phyloP scores from a whole-genome alignment of 306 rosid species.

The Morella rubra region DNA sequence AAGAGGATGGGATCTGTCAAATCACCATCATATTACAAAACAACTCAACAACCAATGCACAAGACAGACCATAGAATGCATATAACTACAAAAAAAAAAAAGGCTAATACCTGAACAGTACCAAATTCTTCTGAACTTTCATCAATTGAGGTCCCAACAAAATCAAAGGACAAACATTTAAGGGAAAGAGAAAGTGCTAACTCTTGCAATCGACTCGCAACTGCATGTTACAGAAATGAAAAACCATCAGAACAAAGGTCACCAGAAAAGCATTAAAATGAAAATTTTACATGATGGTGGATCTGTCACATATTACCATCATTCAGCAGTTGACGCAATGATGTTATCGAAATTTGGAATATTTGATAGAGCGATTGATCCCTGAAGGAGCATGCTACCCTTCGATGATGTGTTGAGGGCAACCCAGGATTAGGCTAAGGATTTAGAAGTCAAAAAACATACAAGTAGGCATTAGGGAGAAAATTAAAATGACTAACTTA shows the following conservation, averaged over 20 bases:
- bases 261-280: conserved; percentile 14
- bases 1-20: conserved; percentile 87
- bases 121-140: conserved; percentile 99
- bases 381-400: conserved; percentile 94
- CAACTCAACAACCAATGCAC: conserved; percentile 25
- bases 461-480: conserved; percentile 8
- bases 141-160: conserved; percentile 96
- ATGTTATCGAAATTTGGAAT: conserved; percentile 92
- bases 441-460: conserved; percentile 36
- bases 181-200: conserved; percentile 93
- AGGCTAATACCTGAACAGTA: conserved; percentile 80
- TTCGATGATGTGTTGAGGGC: conserved; percentile 95
- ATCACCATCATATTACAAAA: conserved; percentile 30
- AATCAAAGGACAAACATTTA: conserved; percentile 93
- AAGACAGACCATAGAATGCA: conserved; percentile 23
- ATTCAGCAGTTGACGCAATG: conserved; percentile 79
- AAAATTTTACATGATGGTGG: conserved; percentile 9
- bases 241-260: conserved; percentile 25
- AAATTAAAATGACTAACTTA: background rate
- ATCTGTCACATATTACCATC: conserved; percentile 57
- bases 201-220: conserved; percentile 79
- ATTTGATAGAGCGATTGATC: conserved; percentile 87
- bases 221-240: conserved; percentile 51
- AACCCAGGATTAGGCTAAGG: conserved; percentile 83
- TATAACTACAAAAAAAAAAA: conserved; percentile 14